Conservation (phyloP, 495 filamentous ascomycete species). For the Penicillium bialowiezense region DNA sequence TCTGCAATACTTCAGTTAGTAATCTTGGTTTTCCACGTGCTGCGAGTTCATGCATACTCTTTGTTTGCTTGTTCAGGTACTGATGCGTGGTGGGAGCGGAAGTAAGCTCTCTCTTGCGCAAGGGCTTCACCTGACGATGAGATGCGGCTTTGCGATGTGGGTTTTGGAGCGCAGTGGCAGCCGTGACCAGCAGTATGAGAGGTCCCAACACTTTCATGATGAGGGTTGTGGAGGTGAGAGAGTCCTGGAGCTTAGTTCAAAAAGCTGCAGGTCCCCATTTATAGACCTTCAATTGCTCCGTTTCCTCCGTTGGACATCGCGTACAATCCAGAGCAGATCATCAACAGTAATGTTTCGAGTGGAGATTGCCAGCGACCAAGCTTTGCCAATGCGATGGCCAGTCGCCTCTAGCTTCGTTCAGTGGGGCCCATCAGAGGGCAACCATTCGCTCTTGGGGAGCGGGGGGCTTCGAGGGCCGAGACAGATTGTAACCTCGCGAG, state of each 20-base stretch:
- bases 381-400: constrained; percentile 4
- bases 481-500: constrained; percentile 17
- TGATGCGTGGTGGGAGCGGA: constrained; percentile 1
- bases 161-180: constrained; percentile 13
- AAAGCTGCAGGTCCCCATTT: neutral
- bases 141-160: constrained; percentile 18
- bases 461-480: constrained; percentile 1
- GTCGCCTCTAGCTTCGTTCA: neutral
- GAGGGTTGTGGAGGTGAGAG: neutral
- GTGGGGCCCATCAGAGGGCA: neutral
- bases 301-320: no score
- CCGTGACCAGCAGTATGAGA: constrained; percentile 1
- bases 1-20: constrained; percentile 22
- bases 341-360: neutral
- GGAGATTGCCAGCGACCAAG: constrained; percentile 4
- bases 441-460: constrained; percentile 2
- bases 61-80: constrained; percentile 17
- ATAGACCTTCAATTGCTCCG: neutral
- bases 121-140: no score
- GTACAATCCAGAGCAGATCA: neutral
- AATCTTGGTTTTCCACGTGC: neutral
- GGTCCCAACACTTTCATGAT: constrained; percentile 11
- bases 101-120: constrained; percentile 1
- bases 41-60: constrained; percentile 11
- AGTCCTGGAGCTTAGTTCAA: neutral